Conservation (phyloP, 2,329 filamentous ascomycete species). For the Neofusicoccum laricinum region DNA sequence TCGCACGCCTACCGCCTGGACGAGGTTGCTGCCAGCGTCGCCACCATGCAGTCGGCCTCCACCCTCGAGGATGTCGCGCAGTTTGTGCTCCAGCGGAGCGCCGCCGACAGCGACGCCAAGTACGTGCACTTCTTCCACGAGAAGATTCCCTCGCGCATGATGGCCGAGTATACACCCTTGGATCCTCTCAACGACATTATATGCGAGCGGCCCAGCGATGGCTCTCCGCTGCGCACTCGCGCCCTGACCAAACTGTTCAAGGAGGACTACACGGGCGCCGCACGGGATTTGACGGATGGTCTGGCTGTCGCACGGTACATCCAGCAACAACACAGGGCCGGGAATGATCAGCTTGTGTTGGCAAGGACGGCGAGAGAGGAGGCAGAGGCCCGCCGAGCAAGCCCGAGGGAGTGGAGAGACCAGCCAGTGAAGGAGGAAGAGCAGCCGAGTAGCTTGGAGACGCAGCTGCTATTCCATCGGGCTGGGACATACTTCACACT, state of each 20-base stretch:
- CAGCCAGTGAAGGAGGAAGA: conserved; percentile 55
- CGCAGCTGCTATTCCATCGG: conserved; percentile 73
- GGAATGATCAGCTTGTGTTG: conserved; percentile 52
- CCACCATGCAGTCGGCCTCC: conserved; percentile 77
- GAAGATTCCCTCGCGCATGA: conserved; percentile 74
- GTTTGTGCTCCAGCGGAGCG: conserved; percentile 67
- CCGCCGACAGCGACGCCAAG: conserved; percentile 69
- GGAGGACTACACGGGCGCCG: conserved; percentile 67
- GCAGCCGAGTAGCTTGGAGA: conserved; percentile 72
- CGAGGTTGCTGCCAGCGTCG: conserved; percentile 79
- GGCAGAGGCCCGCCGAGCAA: conserved; percentile 28
- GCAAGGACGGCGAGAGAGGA: conserved; percentile 42
- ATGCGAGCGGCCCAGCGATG: conserved; percentile 59
- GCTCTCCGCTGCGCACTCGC: conserved; percentile 67
- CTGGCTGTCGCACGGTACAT: conserved; percentile 56
- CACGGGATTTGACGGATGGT: conserved; percentile 67
- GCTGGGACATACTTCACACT: conserved; percentile 69
- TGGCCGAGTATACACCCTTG: conserved; percentile 70
- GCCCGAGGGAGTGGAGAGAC: conserved; percentile 28
- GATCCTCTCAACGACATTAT: conserved; percentile 67
- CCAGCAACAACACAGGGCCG: conserved; percentile 51
- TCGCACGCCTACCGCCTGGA: conserved; percentile 75
- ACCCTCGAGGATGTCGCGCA: conserved; percentile 73
- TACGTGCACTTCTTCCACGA: conserved; percentile 94
- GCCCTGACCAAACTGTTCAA: conserved; percentile 75